These are phyloP conservation scores for Nepenthes alata DNA, from an alignment of 179 eudicot species.

Conservation along the genomic window DNA sequence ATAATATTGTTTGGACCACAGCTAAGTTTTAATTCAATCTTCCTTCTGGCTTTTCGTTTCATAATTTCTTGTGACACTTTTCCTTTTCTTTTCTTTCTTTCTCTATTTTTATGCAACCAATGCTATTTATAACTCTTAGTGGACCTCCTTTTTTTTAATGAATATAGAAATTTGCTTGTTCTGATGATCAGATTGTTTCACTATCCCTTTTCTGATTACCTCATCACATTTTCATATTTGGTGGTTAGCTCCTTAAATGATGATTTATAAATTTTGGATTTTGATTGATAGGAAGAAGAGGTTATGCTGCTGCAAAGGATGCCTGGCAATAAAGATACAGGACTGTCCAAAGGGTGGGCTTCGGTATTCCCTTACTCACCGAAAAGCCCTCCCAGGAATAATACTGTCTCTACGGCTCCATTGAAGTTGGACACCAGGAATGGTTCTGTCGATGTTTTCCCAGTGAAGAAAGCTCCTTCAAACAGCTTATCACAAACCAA, in stretches of 20 bases:
- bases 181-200: too few relatives aligned
- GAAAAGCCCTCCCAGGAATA: constrained; percentile 38
- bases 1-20: too few relatives aligned
- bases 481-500: constrained; percentile 22
- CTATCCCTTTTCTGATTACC: background rate
- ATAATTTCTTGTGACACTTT: too few relatives aligned
- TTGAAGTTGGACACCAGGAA: constrained; percentile 19
- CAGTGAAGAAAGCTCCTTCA: constrained; percentile 24
- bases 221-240: background rate
- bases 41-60: too few relatives aligned
- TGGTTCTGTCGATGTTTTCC: constrained; percentile 15
- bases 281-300: constrained; percentile 31
- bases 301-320: constrained; percentile 33
- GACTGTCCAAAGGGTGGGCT: constrained; percentile 23
- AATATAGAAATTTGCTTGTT: too few relatives aligned
- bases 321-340: constrained; percentile 23
- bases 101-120: too few relatives aligned
- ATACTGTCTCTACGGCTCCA: constrained; percentile 13
- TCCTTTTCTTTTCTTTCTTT: too few relatives aligned
- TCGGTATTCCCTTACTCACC: constrained; percentile 16
- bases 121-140: too few relatives aligned
- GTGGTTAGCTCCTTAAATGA: background rate
- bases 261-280: constrained; percentile 1
- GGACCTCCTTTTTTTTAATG: too few relatives aligned
- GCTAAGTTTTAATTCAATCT: too few relatives aligned